phyloP scores from a whole-genome alignment of 805 yeast genomes.

The Wickerhamia fluorescens region DNA sequence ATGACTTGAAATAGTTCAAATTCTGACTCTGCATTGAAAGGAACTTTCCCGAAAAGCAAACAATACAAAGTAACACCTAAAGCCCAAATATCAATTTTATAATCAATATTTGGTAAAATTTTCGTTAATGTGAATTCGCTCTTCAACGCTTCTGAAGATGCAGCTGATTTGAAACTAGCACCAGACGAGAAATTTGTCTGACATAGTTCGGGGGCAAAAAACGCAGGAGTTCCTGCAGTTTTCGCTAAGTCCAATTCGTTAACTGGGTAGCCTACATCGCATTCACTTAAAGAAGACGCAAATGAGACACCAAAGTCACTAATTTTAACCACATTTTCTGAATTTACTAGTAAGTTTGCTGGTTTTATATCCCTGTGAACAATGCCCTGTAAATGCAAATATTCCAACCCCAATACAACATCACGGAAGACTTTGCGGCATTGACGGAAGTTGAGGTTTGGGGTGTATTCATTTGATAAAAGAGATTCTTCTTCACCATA shows the following conservation, averaged over 20 bases:
- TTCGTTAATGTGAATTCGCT: constrained; percentile 15
- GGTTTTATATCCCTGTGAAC: constrained; percentile 96
- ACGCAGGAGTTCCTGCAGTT: constrained; percentile 97
- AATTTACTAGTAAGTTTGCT: constrained; percentile 72
- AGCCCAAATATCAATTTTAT: constrained; percentile 97
- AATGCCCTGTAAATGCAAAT: constrained; percentile 82
- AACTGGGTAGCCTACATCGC: constrained; percentile 36
- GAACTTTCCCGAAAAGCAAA: constrained; percentile 78
- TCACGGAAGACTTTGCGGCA: constrained; percentile 73
- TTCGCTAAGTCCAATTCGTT: constrained; percentile 79
- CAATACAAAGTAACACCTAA: constrained; percentile 89
- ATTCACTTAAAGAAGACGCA: constrained; percentile 42
- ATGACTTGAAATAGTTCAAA: constrained; percentile 81
- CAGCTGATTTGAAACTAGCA: constrained; percentile 8
- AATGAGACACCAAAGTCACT: constrained; percentile 97
- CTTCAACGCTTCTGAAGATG: constrained; percentile 16
- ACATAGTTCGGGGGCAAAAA: constrained; percentile 82
- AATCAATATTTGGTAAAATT: constrained; percentile 48
- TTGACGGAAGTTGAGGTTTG: constrained; percentile 59
- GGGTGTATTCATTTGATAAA: constrained; percentile 27
- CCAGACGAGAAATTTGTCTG: constrained; percentile 40
- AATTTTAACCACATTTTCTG: constrained; percentile 73
- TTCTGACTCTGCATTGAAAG: constrained; percentile 83
- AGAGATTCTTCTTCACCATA: constrained; percentile 14
- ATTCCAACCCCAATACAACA: constrained; percentile 81